Base-by-base conservation (phyloP, 148 eudicot species). In the Silene conica region DNA sequence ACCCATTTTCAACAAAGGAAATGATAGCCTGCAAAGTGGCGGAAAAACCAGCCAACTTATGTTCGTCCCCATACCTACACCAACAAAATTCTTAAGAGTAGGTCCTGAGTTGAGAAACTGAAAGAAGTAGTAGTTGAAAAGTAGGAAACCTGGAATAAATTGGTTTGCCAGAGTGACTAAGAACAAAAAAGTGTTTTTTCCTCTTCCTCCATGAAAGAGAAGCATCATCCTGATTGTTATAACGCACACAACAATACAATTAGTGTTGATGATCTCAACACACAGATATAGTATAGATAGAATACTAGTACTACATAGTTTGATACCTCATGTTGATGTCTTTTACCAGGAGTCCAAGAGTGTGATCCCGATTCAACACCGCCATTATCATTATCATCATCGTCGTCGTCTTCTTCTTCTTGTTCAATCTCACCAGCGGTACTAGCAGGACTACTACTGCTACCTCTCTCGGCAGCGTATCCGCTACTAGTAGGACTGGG, bases 1-100 rank as follows among this genome's bases (percentile, higher is more conserved):
- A 95, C 98, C 98, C 98, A 74, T 95, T 86, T 78, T 95, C 98
- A 64, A 95, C 97, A 75, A 95, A 92, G 65, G 98, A 95, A 79
- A 95, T 87, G 56, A 95, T 95, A 69, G 98, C 98, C 82, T 92
- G 97, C 87, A 95, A 81, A 55, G 98, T 95, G 6, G 98, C 98
- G 5, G 98, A 90, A 86, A 95, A 95, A 21, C 96, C 98, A 65
- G 98, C 96, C 69, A 95, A 88, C 86, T 84, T 90, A 72, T 95
- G 97, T 68, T 90, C 98, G 81, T 95, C 97, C 75, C 98, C 98
- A 63, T 95, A 85, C 82, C 98, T 95, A 77, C 43, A 38, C 43
- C 43, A 38, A 31, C 3, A 31, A 31, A 31, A 31, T 31, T 31
- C 34, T 31, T 31, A 31, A 31, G 3, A 31, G 34, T 31, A 31